Base-by-base conservation (phyloP, 2,329 filamentous ascomycete species). In the Pseudocercospora fuligena region DNA sequence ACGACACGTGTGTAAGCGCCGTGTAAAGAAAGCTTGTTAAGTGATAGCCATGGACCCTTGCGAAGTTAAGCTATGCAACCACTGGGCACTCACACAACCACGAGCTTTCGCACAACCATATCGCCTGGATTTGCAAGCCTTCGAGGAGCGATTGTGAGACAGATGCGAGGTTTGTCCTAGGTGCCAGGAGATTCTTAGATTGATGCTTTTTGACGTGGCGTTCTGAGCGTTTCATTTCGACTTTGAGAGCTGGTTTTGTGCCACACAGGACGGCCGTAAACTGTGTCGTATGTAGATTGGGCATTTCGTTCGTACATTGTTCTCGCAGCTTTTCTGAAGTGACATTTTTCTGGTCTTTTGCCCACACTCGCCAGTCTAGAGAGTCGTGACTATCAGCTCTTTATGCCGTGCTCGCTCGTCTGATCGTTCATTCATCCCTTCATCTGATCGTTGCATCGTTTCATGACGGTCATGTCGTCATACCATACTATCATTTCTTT, bases 401-500 rank as follows among this genome's bases (percentile, higher is more conserved):
- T 19, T 19, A 16, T 19, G 16, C 40, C 36, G 40, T 43, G 40
- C 14, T 19, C 14, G n/a, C n/a, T 43, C 40, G 3, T 40, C 36
- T n/a, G 36, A 40, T 16, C 12, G 6, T 40, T 6, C 14, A 2
- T 40, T 40, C 5, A 8, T n/a, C 36, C 16, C 16, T 40, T 40
- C 33, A 36, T 36, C 1, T 40, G 5, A 40, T 40, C 16, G 36
- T 40, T 40, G 36, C 36, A 40, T 40, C 40, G 40, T 43, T 19
- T n/a, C 40, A 7, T 43, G 16, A 8, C n/a, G 40, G 16, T n/a
- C 40, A n/a, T 43, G 40, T 43, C n/a, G 16, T 58, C 56, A 60
- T 27, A 60, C 57, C 57, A 60, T 60, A 9, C 57, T 60, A 23
- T 31, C 57, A 46, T 51, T 31, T 31, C 43, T 53, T 16, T 49